These are phyloP conservation scores for Phaeosphaeriaceae sp. DNA, from an alignment of 2,329 filamentous ascomycete species.

Conservation along the genomic window DNA sequence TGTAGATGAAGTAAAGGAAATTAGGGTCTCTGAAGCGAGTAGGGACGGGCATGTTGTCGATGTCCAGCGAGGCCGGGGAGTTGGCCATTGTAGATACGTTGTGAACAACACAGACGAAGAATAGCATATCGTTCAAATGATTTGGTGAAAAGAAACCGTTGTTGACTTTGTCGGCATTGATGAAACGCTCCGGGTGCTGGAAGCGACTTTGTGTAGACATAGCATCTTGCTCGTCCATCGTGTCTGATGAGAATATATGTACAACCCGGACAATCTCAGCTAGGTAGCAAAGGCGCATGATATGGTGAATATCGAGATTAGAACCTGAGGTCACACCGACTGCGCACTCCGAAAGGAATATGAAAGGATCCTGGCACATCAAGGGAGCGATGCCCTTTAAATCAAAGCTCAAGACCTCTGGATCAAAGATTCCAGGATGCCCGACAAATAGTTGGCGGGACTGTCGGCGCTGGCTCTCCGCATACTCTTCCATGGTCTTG, in stretches of 20 bases:
- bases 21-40: slow-evolving; percentile 34
- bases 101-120: slow-evolving; percentile 42
- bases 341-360: slow-evolving; percentile 81
- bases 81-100: slow-evolving; percentile 34
- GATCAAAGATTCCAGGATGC: slow-evolving; percentile 50
- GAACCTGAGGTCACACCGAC: slow-evolving; percentile 72
- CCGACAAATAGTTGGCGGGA: slow-evolving; percentile 76
- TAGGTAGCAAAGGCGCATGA: slow-evolving; percentile 85
- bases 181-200: slow-evolving; percentile 28
- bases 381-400: slow-evolving; percentile 59
- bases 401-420: slow-evolving; percentile 49
- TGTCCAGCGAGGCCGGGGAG: slow-evolving; percentile 29
- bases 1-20: slow-evolving; percentile 46
- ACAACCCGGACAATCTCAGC: slow-evolving; percentile 89
- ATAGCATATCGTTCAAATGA: slow-evolving; percentile 37
- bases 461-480: slow-evolving; percentile 72
- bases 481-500: slow-evolving; percentile 70
- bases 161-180: slow-evolving; percentile 33
- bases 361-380: slow-evolving; percentile 73
- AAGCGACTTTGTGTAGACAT: slow-evolving; percentile 9
- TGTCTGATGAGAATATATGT: slow-evolving; percentile 54
- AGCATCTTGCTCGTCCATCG: slow-evolving; percentile 9
- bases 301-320: slow-evolving; percentile 74
- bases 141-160: slow-evolving; percentile 29
- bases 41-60: slow-evolving; percentile 32